Conservation (phyloP, 495 filamentous ascomycete genomes). For the Apiosordaria backusii region DNA sequence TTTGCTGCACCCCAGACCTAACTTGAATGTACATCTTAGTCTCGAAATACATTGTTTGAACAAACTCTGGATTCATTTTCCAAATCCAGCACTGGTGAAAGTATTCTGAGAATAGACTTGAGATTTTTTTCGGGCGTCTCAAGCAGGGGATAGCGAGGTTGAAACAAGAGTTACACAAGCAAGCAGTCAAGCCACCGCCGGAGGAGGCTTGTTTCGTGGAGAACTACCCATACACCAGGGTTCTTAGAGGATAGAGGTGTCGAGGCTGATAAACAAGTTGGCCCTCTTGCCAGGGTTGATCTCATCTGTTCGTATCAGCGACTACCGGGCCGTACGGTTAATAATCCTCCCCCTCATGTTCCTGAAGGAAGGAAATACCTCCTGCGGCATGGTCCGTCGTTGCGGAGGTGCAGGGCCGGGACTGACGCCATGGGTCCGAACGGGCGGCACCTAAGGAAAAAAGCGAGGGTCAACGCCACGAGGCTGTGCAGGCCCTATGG, state of each 20-base stretch:
- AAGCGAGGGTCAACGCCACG: slow-evolving; percentile 8
- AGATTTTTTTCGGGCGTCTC: neutral
- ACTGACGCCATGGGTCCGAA: neutral
- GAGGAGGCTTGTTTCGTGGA: neutral
- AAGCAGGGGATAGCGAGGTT: neutral
- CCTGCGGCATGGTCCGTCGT: neutral
- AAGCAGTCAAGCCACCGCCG: neutral
- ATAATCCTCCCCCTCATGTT: neutral
- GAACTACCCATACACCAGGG: neutral
- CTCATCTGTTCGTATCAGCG: neutral
- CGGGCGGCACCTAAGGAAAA: neutral
- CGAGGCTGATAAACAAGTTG: neutral
- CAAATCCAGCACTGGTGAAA: neutral
- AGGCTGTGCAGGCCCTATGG: slow-evolving; percentile 8
- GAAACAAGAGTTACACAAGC: neutral
- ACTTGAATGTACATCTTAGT: neutral
- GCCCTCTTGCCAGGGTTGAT: neutral
- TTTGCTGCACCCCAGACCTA: neutral
- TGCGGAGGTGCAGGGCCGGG: neutral
- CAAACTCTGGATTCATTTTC: neutral
- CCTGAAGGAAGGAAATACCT: neutral
- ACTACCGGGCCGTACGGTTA: neutral
- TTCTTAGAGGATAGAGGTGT: too few species aligned
- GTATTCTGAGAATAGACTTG: neutral
- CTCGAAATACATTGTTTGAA: neutral